Percentiles rank a stretch among this genome's conserved stretches.
These are phyloP conservation scores for Colletotrichum sp. DNA, from an alignment of 2,329 filamentous ascomycete genomes.

Conservation along the genomic window DNA sequence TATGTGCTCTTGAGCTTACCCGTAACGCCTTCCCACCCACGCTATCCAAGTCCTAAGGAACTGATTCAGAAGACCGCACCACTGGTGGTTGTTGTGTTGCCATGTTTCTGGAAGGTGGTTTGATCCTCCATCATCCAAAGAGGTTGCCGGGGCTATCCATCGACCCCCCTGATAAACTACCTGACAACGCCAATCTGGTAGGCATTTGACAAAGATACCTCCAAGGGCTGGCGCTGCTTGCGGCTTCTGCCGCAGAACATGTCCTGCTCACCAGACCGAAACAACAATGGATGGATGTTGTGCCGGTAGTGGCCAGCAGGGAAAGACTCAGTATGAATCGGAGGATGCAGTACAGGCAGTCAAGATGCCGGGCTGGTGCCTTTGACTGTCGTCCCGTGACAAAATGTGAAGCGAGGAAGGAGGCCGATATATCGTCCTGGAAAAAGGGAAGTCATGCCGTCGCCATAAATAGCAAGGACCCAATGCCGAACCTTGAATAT, in stretches of 20 bases:
- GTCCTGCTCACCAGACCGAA: not conserved
- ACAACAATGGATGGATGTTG: not conserved
- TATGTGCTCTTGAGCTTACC: not conserved
- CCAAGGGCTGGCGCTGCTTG: not conserved
- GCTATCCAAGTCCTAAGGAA: not conserved
- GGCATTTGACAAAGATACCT: not conserved
- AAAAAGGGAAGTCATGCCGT: slow-evolving; percentile 4
- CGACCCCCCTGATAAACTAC: not conserved
- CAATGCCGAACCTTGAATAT: slow-evolving; percentile 20
- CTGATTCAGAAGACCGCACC: not conserved
- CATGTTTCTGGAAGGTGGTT: not conserved
- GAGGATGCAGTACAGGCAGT: not conserved
- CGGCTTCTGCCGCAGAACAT: not conserved
- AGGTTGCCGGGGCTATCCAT: not conserved
- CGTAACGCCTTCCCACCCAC: not conserved
- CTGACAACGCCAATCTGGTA: not conserved
- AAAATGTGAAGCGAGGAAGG: not conserved
- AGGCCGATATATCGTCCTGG: not conserved
- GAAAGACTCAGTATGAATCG: not conserved
- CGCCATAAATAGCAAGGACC: slow-evolving; percentile 19
- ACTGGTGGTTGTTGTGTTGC: not conserved
- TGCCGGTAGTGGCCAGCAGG: not conserved
- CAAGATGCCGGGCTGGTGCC: not conserved
- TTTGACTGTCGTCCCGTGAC: not conserved
- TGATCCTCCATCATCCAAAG: not conserved